Conservation (phyloP, 169 alveolate species). For the Cryptosporidium tyzzeri region DNA sequence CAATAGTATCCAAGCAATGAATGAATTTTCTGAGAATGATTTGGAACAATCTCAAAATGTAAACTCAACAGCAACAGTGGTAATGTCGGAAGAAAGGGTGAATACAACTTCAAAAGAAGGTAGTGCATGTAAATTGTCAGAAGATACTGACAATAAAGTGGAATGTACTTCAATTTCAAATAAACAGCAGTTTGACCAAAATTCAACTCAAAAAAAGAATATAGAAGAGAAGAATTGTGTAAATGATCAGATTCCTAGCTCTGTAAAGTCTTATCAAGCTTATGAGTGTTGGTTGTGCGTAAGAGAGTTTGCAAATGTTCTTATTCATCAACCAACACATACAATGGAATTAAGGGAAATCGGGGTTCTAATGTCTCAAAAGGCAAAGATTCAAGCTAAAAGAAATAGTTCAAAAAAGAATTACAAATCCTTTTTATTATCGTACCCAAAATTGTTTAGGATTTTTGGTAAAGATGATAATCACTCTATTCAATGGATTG, state of each 20-base stretch:
- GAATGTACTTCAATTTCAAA: slow-evolving; percentile 18
- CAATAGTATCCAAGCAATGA: background rate
- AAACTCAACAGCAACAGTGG: background rate
- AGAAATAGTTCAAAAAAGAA: slow-evolving; percentile 72
- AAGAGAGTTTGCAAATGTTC: slow-evolving; percentile 74
- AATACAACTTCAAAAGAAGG: slow-evolving; percentile 7
- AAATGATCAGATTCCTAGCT: slow-evolving; percentile 34
- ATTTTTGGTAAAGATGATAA: slow-evolving; percentile 72
- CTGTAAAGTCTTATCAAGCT: slow-evolving; percentile 51
- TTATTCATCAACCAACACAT: slow-evolving; percentile 63
- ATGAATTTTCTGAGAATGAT: slow-evolving; percentile 9
- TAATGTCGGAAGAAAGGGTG: slow-evolving; percentile 8
- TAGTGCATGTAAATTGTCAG: background rate
- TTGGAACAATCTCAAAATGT: slow-evolving; percentile 6
- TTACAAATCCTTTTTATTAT: slow-evolving; percentile 57
- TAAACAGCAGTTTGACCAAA: slow-evolving; percentile 6
- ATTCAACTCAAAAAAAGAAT: background rate
- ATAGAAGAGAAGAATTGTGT: background rate
- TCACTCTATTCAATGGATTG: slow-evolving; percentile 77
- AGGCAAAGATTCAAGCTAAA: slow-evolving; percentile 74
- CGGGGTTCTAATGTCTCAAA: slow-evolving; percentile 74
- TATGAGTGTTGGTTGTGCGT: slow-evolving; percentile 76
- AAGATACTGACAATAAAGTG: slow-evolving; percentile 3
- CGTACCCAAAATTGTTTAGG: slow-evolving; percentile 69
- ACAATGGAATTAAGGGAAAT: slow-evolving; percentile 74